Conservation (phyloP, 108 stramenopile genomes). For the Conticribra guillardii region DNA sequence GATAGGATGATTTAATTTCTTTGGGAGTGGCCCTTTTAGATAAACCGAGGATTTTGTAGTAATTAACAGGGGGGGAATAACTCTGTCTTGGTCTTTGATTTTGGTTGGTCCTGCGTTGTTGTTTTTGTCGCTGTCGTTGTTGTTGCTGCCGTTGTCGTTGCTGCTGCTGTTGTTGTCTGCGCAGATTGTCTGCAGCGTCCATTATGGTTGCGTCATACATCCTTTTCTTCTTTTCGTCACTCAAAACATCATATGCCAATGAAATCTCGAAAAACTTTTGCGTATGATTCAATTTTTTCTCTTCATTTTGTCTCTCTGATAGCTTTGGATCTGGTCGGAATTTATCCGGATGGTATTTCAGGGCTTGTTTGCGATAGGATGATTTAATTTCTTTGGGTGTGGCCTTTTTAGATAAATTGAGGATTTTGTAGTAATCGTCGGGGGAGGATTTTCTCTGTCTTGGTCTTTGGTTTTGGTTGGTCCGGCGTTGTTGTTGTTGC, state of each 20-base stretch:
- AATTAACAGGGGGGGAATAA: neutral
- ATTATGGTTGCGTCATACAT: too few relatives aligned
- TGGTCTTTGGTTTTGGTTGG: neutral
- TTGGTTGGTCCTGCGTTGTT: neutral
- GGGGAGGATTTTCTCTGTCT: neutral
- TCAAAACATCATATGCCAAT: conserved; percentile 78
- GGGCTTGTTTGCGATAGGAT: neutral
- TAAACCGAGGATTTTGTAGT: neutral
- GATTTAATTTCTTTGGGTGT: neutral
- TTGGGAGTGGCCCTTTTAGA: neutral
- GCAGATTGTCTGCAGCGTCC: too few relatives aligned
- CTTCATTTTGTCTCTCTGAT: conserved; percentile 53
- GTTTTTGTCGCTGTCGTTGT: neutral
- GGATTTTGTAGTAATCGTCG: neutral
- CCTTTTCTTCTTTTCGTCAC: conserved; percentile 86
- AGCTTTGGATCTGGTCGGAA: conserved; percentile 38
- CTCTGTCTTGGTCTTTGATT: neutral
- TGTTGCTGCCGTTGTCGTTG: neutral
- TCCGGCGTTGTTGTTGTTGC: neutral
- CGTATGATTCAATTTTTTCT: conserved; percentile 58
- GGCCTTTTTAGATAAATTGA: neutral
- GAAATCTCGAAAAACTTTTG: conserved; percentile 72
- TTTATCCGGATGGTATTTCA: conserved; percentile 63
- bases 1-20: neutral
- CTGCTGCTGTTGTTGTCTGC: too few relatives aligned